phyloP scores from a whole-genome alignment of 257 asterid species.

The Solanum paucissectum region DNA sequence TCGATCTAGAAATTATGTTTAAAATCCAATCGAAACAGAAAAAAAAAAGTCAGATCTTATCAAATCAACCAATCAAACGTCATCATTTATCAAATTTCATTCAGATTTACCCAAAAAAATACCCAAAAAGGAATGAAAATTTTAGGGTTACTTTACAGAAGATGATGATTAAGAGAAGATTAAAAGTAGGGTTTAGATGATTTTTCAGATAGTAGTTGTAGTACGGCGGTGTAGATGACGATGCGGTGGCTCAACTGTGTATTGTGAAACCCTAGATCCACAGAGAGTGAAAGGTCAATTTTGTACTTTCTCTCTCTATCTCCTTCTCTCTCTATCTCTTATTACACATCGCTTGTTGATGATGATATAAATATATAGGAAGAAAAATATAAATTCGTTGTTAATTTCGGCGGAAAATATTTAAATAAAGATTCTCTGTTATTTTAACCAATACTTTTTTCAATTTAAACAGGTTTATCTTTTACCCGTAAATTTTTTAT shows the following conservation, averaged over 20 bases:
- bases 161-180: conserved; percentile 1
- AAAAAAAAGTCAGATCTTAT: neutral
- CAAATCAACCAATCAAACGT: neutral
- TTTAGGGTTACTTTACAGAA: conserved; percentile 18
- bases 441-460: no score
- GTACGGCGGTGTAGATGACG: conserved; percentile 11
- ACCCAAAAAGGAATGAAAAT: conserved; percentile 7
- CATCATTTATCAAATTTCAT: conserved; percentile 1
- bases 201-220: conserved; percentile 5
- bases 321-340: neutral
- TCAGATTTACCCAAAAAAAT: conserved; percentile 14
- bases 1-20: neutral
- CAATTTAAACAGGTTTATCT: no score
- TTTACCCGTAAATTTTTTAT: no score
- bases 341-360: neutral
- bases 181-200: conserved; percentile 20
- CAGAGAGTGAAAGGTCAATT: conserved; percentile 10
- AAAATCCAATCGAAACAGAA: neutral
- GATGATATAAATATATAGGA: neutral
- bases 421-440: neutral
- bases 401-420: neutral
- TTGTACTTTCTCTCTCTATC: neutral
- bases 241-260: conserved; percentile 1
- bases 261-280: conserved; percentile 59
- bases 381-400: neutral